Evolutionary conservation across 352 stramenopile genomes (phyloP), one percentile per base, ranked within the genome.

Genomic region (Phytophthora litchii): DNA sequence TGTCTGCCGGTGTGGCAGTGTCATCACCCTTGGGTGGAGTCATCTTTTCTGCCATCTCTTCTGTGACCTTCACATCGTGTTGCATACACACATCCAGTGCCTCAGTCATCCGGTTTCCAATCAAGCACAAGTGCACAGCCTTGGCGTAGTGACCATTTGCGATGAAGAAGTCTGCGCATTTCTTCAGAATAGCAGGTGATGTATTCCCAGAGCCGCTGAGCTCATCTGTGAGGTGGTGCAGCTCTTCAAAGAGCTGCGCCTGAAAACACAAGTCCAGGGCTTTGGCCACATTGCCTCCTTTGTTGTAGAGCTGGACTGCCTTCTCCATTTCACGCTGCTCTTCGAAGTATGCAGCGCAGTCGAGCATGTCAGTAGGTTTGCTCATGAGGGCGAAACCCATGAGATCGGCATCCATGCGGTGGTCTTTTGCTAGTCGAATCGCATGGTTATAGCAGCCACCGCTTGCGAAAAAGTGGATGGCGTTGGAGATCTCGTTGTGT

Each of bases 181-280:
- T 86, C 51, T 87, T 91, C 25, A 98, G 71, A 27, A 97, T 85
- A 20, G 86, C 70, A n/a, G 86, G 83, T 4, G 86, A 88, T 27
- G 83, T 85, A 54, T 74, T 88, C 40, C 60, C 67, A 34, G 66
- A 77, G 1, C 70, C 54, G 7, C 83, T 83, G 5, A 96, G 73
- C 25, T 96, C 80, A 37, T 97, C 88, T 0, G 89, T 93, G 46
- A 97, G 86, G 17, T 88, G 70, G 36, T 94, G 84, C 17, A 97
- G 68, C 47, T 95, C 83, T 19, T 96, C 88, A 38, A 96, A 97
- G 11, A 96, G 70, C 48, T 92, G 78, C 1, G 91, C 88, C 34
- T 87, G 70, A 53, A 98, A 98, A 72, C 95, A 98, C 43, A 99
- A 58, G 13, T 97, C 86, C 1, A 99, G 67, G n/a, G 95, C 95